Evolutionary conservation across 306 rosid species (phyloP).

Genomic region (Sindora glabra): DNA sequence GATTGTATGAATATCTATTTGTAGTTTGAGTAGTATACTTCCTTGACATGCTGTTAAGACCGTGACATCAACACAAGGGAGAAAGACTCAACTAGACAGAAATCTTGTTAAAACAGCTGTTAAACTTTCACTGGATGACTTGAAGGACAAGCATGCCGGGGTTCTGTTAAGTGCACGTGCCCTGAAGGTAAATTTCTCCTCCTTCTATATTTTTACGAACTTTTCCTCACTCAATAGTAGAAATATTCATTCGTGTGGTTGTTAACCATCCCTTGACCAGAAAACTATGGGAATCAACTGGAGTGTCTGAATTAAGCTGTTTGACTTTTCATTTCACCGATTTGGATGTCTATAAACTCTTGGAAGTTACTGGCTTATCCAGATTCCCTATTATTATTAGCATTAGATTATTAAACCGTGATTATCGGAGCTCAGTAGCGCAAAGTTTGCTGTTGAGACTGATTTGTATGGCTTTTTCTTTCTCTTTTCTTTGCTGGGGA

Average conservation of each 20-base stretch:
- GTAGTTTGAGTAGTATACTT: conserved; percentile 15
- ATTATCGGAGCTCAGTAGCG: background rate
- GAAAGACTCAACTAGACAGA: conserved; percentile 32
- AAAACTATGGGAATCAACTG: too few relatives aligned
- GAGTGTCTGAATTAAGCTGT: background rate
- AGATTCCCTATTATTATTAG: background rate
- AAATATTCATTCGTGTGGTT: background rate
- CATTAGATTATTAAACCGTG: too few relatives aligned
- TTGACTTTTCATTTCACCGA: background rate
- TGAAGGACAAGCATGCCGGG: conserved; percentile 69
- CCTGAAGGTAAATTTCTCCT: conserved; percentile 45
- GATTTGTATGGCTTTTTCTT: background rate
- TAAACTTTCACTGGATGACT: conserved; percentile 67
- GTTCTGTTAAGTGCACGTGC: conserved; percentile 73
- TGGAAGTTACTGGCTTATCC: background rate
- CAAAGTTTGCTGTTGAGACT: background rate
- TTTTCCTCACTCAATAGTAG: background rate
- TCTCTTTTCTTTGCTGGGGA: background rate
- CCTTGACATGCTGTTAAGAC: conserved; percentile 58
- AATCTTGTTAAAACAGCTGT: conserved; percentile 59
- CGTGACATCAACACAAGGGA: conserved; percentile 29
- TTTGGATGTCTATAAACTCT: background rate
- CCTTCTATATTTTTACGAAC: background rate
- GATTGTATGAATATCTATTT: background rate
- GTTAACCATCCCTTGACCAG: too few relatives aligned